A percentile compares a stretch with the other conserved stretches of the same genome.
Conservation (phyloP, 2,329 filamentous ascomycete genomes). For the Apiospora phragmitis region DNA sequence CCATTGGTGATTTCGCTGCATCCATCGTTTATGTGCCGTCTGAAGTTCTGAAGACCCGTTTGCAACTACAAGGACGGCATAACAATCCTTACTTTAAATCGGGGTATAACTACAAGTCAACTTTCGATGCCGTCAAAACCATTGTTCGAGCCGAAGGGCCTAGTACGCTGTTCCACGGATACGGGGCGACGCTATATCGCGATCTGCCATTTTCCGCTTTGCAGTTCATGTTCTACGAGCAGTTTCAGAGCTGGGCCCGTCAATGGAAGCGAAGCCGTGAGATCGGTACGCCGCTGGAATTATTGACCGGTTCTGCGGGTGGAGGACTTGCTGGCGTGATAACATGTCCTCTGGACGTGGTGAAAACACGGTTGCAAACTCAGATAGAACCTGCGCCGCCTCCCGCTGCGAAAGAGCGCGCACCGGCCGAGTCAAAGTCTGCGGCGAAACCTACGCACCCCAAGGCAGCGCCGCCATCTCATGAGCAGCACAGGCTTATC, state of each 20-base stretch:
- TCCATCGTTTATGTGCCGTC: conserved; percentile 95
- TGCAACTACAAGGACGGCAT: conserved; percentile 91
- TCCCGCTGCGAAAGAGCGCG: conserved; percentile 26
- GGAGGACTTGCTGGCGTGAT: conserved; percentile 92
- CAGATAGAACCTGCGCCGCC: conserved; percentile 60
- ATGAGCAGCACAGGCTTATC: conserved; percentile 68
- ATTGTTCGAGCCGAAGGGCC: conserved; percentile 83
- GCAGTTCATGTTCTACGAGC: conserved; percentile 98
- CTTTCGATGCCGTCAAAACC: conserved; percentile 78
- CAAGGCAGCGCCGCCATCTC: conserved; percentile 31
- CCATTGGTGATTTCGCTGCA: conserved; percentile 87
- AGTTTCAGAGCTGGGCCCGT: conserved; percentile 81
- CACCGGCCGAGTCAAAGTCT: conserved; percentile 23
- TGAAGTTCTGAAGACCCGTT: conserved; percentile 94
- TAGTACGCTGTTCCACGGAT: conserved; percentile 90
- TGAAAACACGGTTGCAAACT: conserved; percentile 91
- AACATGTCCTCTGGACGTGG: conserved; percentile 94
- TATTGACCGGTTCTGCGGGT: conserved; percentile 84
- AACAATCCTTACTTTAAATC: conserved; percentile 94
- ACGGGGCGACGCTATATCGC: conserved; percentile 90
- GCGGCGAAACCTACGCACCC: conserved; percentile 23
- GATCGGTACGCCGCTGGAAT: conserved; percentile 82
- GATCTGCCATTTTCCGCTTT: conserved; percentile 95
- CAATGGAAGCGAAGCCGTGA: conserved; percentile 77
- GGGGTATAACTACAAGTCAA: conserved; percentile 93